Evolutionary conservation across 306 rosid species (phyloP), one percentile per base, ranked within the genome.

Genomic region (Macrotyloma uniflorum): DNA sequence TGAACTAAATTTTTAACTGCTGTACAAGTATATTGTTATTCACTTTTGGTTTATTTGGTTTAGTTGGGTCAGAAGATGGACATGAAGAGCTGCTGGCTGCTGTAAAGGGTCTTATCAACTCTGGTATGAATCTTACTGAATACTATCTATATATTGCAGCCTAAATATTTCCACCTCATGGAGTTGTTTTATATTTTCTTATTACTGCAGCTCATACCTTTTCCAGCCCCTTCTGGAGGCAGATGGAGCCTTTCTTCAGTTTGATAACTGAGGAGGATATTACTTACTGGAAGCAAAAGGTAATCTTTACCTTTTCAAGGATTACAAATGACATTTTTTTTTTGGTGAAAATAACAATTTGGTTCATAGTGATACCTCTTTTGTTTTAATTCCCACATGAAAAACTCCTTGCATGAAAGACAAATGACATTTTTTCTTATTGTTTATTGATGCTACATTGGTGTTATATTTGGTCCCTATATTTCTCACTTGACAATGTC

Each of bases 51-150:
- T 80, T 77, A 26, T 51, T 70, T 80, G 71, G 51, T 85, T 77
- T 85, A 93, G 96, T 90, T 90, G 99, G 96, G 73, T 90, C 97
- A 63, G 98, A 90, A 80, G 91, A 90, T 85, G 97, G 94, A 65
- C 89, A 91, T 38, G 99, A 91, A 80, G 97, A 96, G 75, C 90
- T 93, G 75, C 70, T 90, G 89, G 93, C 94, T 84, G 99, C 98
- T 80, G 96, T 89, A 67, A 91, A 93, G 75, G 93, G 89, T 82
- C 92, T 88, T 42, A 77, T 85, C 47, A 89, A 77, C 83, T 86
- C 96, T 76, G 94, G 98, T 93, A 83, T 57, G 77, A 72, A 72
- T 86, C 84, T 77, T 53, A 57, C 54, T 76, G 53, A 68, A 63
- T 67, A 47, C 58, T 78, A 26, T 85, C 69, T 79, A 26, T 76